These are phyloP conservation scores for Rhinocladiella mackenziei DNA, from an alignment of 2,329 filamentous ascomycete species.

Conservation along the genomic window DNA sequence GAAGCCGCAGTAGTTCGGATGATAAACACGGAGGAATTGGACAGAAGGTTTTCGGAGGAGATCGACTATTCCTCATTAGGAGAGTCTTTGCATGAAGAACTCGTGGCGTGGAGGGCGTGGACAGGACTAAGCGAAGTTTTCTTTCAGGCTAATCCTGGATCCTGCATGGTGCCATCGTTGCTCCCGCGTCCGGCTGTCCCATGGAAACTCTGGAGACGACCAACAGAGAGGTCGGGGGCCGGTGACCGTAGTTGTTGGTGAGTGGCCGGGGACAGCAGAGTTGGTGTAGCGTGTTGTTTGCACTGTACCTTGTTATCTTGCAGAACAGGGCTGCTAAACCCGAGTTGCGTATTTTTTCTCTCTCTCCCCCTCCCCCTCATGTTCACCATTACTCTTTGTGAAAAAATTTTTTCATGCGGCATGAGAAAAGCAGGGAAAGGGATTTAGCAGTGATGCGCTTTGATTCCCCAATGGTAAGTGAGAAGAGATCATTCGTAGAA, in stretches of 20 bases:
- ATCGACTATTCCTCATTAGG: constrained; percentile 15
- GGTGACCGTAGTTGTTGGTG: too few relatives aligned
- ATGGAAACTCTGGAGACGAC: background rate
- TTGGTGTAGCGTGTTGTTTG: too few relatives aligned
- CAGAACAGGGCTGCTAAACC: background rate
- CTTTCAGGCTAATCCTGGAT: constrained; percentile 1
- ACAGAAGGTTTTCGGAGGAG: background rate
- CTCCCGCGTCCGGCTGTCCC: background rate
- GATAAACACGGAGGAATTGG: constrained; percentile 1
- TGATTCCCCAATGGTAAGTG: too few relatives aligned
- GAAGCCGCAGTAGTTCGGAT: constrained; percentile 15
- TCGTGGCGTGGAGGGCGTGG: constrained; percentile 14
- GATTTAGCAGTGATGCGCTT: too few relatives aligned
- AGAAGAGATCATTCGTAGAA: too few relatives aligned
- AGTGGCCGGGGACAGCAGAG: too few relatives aligned
- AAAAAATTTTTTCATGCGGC: too few relatives aligned
- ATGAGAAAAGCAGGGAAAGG: too few relatives aligned
- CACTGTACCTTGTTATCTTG: constrained; percentile 3
- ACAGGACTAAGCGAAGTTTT: constrained; percentile 11
- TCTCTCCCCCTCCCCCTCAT: background rate
- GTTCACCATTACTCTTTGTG: background rate
- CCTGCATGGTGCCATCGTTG: background rate
- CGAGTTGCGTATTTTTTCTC: background rate
- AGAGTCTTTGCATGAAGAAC: constrained; percentile 14
- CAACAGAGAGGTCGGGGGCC: too few relatives aligned